Evolutionary conservation across 1,139 yeast genomes (phyloP).

Genomic region (Scheffersomyces parashehatae): DNA sequence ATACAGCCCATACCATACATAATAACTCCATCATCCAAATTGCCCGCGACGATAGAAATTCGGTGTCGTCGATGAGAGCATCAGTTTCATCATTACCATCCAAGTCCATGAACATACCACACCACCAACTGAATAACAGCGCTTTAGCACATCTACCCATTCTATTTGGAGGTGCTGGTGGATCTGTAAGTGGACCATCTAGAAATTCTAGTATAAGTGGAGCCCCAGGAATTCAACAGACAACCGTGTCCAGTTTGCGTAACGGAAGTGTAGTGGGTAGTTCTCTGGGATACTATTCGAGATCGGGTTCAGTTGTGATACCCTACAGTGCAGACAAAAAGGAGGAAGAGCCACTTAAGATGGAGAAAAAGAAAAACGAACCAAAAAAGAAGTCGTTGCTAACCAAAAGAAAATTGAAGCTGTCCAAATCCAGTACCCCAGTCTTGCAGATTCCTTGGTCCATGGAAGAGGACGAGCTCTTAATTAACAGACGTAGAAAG

Average conservation of each 20-base stretch:
- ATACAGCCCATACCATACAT: slow-evolving; percentile 19
- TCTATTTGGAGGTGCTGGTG: slow-evolving; percentile 40
- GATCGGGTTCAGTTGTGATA: slow-evolving; percentile 49
- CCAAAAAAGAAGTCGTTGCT: slow-evolving; percentile 3
- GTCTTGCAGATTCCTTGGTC: slow-evolving; percentile 49
- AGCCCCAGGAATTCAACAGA: slow-evolving; percentile 31
- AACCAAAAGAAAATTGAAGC: slow-evolving; percentile 1
- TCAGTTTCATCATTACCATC: slow-evolving; percentile 48
- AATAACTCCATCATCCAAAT: slow-evolving; percentile 48
- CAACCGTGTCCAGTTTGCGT: slow-evolving; percentile 42
- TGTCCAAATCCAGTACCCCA: slow-evolving; percentile 14
- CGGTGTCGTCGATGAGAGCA: slow-evolving; percentile 39
- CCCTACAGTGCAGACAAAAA: slow-evolving; percentile 37
- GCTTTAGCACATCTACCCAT: slow-evolving; percentile 49
- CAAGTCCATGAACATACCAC: slow-evolving; percentile 51
- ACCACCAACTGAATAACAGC: slow-evolving; percentile 42
- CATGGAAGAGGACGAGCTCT: slow-evolving; percentile 74
- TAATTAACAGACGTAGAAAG: slow-evolving; percentile 55
- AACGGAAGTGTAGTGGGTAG: slow-evolving; percentile 37
- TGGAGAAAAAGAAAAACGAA: slow-evolving; percentile 12
- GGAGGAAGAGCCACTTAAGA: slow-evolving; percentile 24
- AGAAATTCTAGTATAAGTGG: slow-evolving; percentile 44
- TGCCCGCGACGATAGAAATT: slow-evolving; percentile 40
- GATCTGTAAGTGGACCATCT: slow-evolving; percentile 45
- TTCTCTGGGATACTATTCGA: slow-evolving; percentile 36